These are phyloP conservation scores for Allium fistulosum DNA, from an alignment of 106 monocot genomes.

Conservation along the genomic window DNA sequence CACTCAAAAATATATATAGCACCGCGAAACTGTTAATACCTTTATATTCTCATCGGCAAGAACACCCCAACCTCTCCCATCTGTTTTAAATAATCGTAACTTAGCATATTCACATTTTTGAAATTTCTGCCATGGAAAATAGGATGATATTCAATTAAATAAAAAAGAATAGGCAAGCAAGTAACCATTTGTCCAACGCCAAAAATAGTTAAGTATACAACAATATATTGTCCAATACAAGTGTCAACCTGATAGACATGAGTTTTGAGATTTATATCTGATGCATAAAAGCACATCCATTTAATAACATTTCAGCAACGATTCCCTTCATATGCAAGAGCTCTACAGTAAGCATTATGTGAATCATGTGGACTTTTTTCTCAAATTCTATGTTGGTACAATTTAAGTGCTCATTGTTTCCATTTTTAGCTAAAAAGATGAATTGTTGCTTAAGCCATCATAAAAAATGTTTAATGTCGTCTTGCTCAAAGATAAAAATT, in stretches of 20 bases:
- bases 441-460: no score
- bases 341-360: no score
- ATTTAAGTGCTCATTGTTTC: no score
- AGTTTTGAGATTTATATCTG: neutral
- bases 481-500: no score
- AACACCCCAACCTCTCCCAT: slow-evolving; percentile 94
- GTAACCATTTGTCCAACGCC: no score
- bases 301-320: neutral
- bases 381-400: no score
- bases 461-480: no score
- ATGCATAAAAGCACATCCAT: neutral
- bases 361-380: no score
- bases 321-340: no score
- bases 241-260: neutral
- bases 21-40: slow-evolving; percentile 15
- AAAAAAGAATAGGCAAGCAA: no score
- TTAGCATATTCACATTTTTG: slow-evolving; percentile 86
- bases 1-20: neutral
- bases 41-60: slow-evolving; percentile 78
- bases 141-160: neutral
- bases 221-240: neutral
- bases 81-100: slow-evolving; percentile 65
- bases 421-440: no score
- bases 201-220: neutral
- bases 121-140: slow-evolving; percentile 54